phyloP scores from a whole-genome alignment of 2,329 filamentous ascomycete species.

The Tympanopsis confertula region DNA sequence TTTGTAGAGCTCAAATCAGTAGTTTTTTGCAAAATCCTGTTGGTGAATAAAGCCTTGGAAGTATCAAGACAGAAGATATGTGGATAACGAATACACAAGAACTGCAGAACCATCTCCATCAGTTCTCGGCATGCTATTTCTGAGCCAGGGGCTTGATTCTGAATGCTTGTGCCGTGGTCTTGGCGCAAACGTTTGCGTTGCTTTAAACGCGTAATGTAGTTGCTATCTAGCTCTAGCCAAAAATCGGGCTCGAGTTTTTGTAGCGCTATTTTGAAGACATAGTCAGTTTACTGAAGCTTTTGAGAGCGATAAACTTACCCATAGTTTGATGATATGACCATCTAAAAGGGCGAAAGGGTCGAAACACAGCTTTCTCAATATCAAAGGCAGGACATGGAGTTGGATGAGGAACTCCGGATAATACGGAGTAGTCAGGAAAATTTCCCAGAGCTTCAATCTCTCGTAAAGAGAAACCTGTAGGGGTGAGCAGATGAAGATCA shows the following conservation, averaged over 20 bases:
- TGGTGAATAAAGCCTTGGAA: conserved; percentile 50
- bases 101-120: conserved; percentile 78
- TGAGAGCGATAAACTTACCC: conserved; percentile 43
- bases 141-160: conserved; percentile 60
- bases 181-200: conserved; percentile 56
- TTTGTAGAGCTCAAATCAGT: conserved; percentile 48
- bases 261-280: conserved; percentile 47
- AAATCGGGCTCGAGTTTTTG: conserved; percentile 70
- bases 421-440: conserved; percentile 66
- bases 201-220: conserved; percentile 54
- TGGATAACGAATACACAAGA: conserved; percentile 66
- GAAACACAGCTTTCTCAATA: conserved; percentile 53
- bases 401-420: conserved; percentile 67
- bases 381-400: conserved; percentile 52
- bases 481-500: conserved; percentile 44
- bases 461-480: conserved; percentile 57
- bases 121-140: conserved; percentile 74
- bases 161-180: conserved; percentile 49
- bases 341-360: conserved; percentile 71
- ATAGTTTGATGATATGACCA: conserved; percentile 87
- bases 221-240: conserved; percentile 79
- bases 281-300: conserved; percentile 4
- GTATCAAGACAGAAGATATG: conserved; percentile 54
- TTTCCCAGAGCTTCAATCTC: conserved; percentile 62
- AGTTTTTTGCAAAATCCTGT: conserved; percentile 52